Evolutionary conservation across 345 rosid genomes (phyloP).

Genomic region (Acer yangbiense): DNA sequence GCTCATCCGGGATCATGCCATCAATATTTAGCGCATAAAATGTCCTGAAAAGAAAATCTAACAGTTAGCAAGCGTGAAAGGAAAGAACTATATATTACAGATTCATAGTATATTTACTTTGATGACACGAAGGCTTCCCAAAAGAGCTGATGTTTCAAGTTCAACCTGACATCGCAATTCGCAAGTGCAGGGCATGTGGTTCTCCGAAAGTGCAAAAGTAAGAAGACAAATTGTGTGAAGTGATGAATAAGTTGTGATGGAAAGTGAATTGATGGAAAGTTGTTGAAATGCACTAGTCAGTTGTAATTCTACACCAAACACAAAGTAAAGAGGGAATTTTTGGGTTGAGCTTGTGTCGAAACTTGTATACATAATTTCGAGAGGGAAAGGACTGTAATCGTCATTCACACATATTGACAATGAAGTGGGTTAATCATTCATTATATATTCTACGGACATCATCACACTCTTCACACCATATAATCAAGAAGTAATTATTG

Average conservation of each 20-base stretch:
- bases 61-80: background rate
- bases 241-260: background rate
- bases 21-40: conserved; percentile 36
- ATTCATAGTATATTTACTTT: too few species aligned
- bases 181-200: background rate
- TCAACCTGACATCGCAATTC: background rate
- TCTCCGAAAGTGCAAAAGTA: background rate
- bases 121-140: too few species aligned
- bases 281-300: background rate
- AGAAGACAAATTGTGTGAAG: background rate
- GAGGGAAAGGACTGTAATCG: background rate
- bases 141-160: too few species aligned
- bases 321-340: background rate
- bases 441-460: too few species aligned
- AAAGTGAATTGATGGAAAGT: background rate
- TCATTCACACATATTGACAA: background rate
- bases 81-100: background rate
- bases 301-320: background rate
- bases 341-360: too few species aligned
- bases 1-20: conserved; percentile 51
- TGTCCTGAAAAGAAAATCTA: conserved; percentile 28
- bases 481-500: too few species aligned
- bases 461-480: too few species aligned
- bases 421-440: background rate
- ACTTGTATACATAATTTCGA: too few species aligned